phyloP scores from a whole-genome alignment of 2,329 filamentous ascomycete species.

The Pyricularia sp. region DNA sequence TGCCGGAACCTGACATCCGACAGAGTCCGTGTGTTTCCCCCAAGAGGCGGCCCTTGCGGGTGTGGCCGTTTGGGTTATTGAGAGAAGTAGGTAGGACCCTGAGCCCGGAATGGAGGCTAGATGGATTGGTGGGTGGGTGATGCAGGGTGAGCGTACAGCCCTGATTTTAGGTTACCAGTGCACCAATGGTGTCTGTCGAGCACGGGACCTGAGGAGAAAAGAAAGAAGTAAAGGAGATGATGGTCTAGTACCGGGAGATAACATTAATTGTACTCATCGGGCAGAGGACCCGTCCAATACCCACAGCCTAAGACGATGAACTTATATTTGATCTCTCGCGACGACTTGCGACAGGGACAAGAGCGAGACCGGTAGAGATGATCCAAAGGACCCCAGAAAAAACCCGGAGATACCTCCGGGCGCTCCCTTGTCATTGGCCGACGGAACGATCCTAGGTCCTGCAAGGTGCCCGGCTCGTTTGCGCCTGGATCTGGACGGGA shows the following conservation, averaged over 20 bases:
- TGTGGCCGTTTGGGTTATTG: background rate
- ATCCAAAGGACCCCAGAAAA: background rate
- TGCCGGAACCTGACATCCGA: background rate
- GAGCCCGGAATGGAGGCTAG: background rate
- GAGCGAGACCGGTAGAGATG: background rate
- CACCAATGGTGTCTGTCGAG: background rate
- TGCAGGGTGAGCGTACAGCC: background rate
- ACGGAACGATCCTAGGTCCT: background rate
- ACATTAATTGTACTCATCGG: background rate
- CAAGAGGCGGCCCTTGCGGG: background rate
- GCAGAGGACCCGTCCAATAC: background rate
- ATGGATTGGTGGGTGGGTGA: background rate
- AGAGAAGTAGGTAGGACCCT: background rate
- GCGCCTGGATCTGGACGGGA: no score
- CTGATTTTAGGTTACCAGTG: background rate
- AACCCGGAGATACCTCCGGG: background rate
- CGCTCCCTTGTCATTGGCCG: background rate
- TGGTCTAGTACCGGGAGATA: background rate
- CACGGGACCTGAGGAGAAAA: background rate
- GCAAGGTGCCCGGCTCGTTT: background rate
- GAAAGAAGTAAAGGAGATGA: background rate
- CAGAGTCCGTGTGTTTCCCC: background rate
- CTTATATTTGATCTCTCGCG: background rate
- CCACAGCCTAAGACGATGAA: background rate
- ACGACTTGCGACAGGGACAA: background rate